These are phyloP conservation scores for Aspergillus viridinutans DNA, from an alignment of 2,329 filamentous ascomycete genomes.

Conservation along the genomic window DNA sequence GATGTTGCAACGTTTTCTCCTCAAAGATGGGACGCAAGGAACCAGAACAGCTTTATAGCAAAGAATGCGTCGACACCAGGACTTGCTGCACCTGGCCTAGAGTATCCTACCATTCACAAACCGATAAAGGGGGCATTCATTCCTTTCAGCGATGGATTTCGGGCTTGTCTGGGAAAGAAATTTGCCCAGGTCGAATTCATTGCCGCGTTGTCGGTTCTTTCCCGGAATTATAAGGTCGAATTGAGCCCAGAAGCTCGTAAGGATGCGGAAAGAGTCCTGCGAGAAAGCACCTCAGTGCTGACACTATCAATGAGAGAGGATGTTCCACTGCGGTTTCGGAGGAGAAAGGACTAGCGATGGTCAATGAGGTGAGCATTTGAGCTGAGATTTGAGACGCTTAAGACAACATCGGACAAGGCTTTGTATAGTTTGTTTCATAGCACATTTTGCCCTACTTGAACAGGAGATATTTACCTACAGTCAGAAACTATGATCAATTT, in stretches of 20 bases:
- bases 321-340: conserved; percentile 13
- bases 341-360: neutral
- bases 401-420: neutral
- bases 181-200: conserved; percentile 26
- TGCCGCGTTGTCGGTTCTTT: conserved; percentile 9
- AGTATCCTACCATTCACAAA: conserved; percentile 17
- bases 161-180: conserved; percentile 20
- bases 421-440: neutral
- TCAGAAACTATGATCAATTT: too few species aligned
- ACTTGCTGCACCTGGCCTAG: conserved; percentile 12
- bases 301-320: conserved; percentile 15
- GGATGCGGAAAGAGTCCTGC: conserved; percentile 7
- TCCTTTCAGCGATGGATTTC: conserved; percentile 20
- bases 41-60: conserved; percentile 17
- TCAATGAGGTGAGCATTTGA: neutral
- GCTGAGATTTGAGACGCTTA: neutral
- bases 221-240: conserved; percentile 14
- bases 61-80: conserved; percentile 11
- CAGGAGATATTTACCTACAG: neutral
- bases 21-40: conserved; percentile 18
- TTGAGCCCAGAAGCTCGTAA: conserved; percentile 2
- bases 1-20: conserved; percentile 13
- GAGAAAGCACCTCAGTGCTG: conserved; percentile 9
- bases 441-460: neutral
- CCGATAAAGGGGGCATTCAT: conserved; percentile 20